A percentile compares a stretch with the other conserved stretches of the same genome.
Evolutionary conservation across 768 basidiomycete genomes (phyloP).

Genomic region (Mycena olivaceomarginata): DNA sequence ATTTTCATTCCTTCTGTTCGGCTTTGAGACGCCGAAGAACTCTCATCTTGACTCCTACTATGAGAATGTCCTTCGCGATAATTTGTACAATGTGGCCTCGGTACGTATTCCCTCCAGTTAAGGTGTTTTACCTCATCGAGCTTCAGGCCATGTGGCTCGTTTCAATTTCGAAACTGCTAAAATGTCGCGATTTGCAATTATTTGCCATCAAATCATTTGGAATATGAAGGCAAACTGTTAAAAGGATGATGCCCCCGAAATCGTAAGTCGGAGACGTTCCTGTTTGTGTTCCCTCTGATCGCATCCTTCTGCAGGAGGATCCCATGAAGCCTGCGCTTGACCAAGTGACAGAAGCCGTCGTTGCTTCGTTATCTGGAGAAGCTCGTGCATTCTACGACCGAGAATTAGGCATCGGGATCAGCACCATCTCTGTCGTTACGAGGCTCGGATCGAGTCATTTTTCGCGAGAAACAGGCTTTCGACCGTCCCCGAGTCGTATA

Average conservation of each 20-base stretch:
- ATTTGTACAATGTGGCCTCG: slow-evolving; percentile 87
- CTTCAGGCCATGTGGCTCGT: slow-evolving; percentile 90
- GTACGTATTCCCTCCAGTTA: slow-evolving; percentile 61
- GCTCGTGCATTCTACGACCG: slow-evolving; percentile 93
- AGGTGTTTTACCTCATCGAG: slow-evolving; percentile 5
- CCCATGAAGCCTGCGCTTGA: slow-evolving; percentile 97
- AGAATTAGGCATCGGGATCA: slow-evolving; percentile 95
- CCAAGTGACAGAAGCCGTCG: slow-evolving; percentile 86
- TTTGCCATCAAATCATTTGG: slow-evolving; percentile 99
- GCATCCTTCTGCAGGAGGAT: slow-evolving; percentile 84
- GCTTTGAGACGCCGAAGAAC: slow-evolving; percentile 93
- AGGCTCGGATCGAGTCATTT: too few species aligned
- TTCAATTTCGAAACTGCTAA: slow-evolving; percentile 99
- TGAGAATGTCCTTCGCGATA: slow-evolving; percentile 84
- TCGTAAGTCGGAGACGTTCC: slow-evolving; percentile 67
- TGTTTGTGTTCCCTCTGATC: slow-evolving; percentile 15
- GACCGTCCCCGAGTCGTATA: slow-evolving; percentile 74
- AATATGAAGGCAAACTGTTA: slow-evolving; percentile 99
- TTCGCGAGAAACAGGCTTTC: slow-evolving; percentile 76
- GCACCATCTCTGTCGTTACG: slow-evolving; percentile 98
- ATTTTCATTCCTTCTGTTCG: slow-evolving; percentile 94
- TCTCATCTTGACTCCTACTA: slow-evolving; percentile 90
- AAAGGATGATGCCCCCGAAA: slow-evolving; percentile 92
- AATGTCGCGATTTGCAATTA: slow-evolving; percentile 94
- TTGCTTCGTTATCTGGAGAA: slow-evolving; percentile 90